Evolutionary conservation across 169 alveolate species (phyloP), one percentile per base, ranked within the genome.

Genomic region (Plasmodium coatneyi): DNA sequence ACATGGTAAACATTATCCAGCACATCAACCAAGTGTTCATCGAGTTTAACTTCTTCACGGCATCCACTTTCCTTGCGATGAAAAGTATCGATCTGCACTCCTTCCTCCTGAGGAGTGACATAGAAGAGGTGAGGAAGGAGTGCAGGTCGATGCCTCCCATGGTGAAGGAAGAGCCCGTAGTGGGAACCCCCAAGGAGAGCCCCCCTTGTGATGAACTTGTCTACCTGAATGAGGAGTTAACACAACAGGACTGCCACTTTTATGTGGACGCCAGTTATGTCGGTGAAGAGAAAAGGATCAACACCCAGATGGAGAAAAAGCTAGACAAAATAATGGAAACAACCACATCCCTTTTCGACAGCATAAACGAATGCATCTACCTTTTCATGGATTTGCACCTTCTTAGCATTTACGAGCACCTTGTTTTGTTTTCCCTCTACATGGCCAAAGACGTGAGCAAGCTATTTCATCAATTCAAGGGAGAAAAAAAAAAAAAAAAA

Each of bases 401-500:
- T 5, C 34, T 89, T 32, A 79, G 90, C 19, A 52, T 89, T 79
- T 89, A 89, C 71, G 94, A 89, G 71, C 74, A 89, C 34, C 72
- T 89, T 16, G 19, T 78, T 34, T 22, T 39, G 66, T 84, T 89
- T 54, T 52, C 78, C 32, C 71, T 89, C 72, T 89, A 70, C 49
- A 89, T 89, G 86, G 43, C 39, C 32, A 89, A 89, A 79, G 94
- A 89, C 71, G 89, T 89, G 34, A 60, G 71, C 82, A 89, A 46
- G 5, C 22, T 89, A 19, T 79, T 79, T 79, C 39, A 70, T 79
- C 22, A 25, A 1, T 36, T 78, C 41, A 89, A 89, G 79, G 70
- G 34, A 79, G 89, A 89, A 89, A 89, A 79, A 89, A 87, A 89
- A 70, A 87, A 89, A 70, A 89, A 79, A 66, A 89, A 80, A 2